phyloP scores from a whole-genome alignment of 2,329 filamentous ascomycete species.

The Epichloe festucae region DNA sequence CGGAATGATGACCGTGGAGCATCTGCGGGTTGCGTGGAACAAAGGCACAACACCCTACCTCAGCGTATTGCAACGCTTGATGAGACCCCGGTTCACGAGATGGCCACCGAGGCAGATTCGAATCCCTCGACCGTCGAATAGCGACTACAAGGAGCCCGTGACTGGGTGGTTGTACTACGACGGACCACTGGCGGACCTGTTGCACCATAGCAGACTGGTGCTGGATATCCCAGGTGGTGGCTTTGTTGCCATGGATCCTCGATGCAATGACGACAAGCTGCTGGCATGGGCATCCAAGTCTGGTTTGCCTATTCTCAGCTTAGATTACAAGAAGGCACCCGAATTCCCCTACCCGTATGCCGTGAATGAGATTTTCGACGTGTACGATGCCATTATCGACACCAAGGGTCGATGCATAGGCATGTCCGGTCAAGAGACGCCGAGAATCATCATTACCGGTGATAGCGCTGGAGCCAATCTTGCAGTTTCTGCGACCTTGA shows the following conservation, averaged over 20 bases:
- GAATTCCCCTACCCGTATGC: conserved; percentile 37
- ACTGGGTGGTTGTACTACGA: conserved; percentile 90
- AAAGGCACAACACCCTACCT: conserved; percentile 86
- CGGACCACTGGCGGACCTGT: conserved; percentile 65
- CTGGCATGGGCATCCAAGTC: conserved; percentile 85
- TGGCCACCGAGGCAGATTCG: conserved; percentile 73
- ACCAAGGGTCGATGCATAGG: conserved; percentile 30
- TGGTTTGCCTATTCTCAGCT: conserved; percentile 74
- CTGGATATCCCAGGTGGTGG: conserved; percentile 89
- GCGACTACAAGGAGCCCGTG: conserved; percentile 72
- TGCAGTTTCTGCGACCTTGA: conserved; percentile 60
- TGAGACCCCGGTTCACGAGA: conserved; percentile 66
- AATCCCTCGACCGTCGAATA: conserved; percentile 67
- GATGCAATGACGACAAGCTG: conserved; percentile 86
- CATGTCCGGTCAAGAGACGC: conserved; percentile 25
- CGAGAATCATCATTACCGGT: conserved; percentile 31
- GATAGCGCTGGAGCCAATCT: conserved; percentile 38
- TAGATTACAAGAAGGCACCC: conserved; percentile 61
- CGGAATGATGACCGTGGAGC: conserved; percentile 76
- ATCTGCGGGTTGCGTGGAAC: conserved; percentile 88
- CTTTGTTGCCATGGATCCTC: conserved; percentile 93
- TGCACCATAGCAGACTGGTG: conserved; percentile 64
- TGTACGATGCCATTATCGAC: conserved; percentile 24
- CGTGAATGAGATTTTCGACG: conserved; percentile 37
- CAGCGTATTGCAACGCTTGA: conserved; percentile 53